A percentile compares a stretch with the other conserved stretches of the same genome.
phyloP scores from a whole-genome alignment of 768 basidiomycete genomes.

The Cubamyces sp. region DNA sequence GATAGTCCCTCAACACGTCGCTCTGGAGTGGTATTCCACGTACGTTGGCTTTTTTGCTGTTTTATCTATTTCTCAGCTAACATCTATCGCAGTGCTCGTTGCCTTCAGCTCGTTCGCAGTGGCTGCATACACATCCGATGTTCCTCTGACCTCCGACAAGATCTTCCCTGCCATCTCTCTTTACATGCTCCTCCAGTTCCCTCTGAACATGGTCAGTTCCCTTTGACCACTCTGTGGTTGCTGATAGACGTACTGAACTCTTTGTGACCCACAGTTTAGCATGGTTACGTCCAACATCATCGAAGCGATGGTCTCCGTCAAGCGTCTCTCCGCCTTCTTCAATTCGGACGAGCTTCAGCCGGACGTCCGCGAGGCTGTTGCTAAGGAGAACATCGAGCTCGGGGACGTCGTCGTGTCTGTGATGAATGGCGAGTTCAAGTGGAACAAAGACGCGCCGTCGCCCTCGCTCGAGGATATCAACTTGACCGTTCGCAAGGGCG shows the following conservation, averaged over 20 bases:
- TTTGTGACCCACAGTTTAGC: constrained; percentile 51
- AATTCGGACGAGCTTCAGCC: constrained; percentile 77
- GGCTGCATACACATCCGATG: constrained; percentile 61
- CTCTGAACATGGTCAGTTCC: constrained; percentile 71
- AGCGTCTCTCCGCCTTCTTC: constrained; percentile 78
- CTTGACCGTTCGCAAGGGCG: constrained; percentile 77
- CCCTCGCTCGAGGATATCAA: constrained; percentile 81
- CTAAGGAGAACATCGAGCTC: constrained; percentile 43
- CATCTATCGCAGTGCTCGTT: constrained; percentile 54
- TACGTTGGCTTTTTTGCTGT: neutral
- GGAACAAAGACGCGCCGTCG: constrained; percentile 59
- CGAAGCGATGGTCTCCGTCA: constrained; percentile 83
- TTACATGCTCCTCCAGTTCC: constrained; percentile 87
- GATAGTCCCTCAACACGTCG: constrained; percentile 59
- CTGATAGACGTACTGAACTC: neutral
- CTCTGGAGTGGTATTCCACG: constrained; percentile 72
- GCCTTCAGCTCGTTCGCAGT: constrained; percentile 83
- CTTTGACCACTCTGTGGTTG: neutral
- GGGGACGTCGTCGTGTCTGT: constrained; percentile 78
- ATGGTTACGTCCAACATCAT: constrained; percentile 81
- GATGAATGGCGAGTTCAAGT: constrained; percentile 78
- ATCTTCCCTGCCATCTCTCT: constrained; percentile 96
- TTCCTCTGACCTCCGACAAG: constrained; percentile 82
- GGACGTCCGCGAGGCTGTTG: constrained; percentile 67
- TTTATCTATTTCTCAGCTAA: neutral